These are phyloP conservation scores for Passiflora organensis DNA, from an alignment of 345 rosid species.

Conservation along the genomic window DNA sequence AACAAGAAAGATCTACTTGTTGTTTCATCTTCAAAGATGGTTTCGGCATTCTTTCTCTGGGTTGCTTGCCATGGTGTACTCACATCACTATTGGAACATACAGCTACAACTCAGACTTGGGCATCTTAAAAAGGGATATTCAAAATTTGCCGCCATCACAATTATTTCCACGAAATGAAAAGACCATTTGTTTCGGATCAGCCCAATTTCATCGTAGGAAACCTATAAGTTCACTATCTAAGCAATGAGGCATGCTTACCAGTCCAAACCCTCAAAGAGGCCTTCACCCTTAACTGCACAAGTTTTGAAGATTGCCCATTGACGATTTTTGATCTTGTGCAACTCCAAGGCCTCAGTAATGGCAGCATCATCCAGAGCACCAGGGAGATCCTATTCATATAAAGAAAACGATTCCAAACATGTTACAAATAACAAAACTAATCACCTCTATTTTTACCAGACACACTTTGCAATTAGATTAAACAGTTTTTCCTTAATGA, in stretches of 20 bases:
- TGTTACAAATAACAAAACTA: neutral
- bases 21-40: too few relatives aligned
- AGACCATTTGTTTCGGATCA: neutral
- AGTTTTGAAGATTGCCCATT: slow-evolving; percentile 28
- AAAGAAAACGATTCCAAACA: neutral
- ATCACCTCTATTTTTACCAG: neutral
- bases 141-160: neutral
- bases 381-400: slow-evolving; percentile 16
- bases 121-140: neutral
- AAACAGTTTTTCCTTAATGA: neutral
- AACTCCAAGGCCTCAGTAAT: slow-evolving; percentile 25
- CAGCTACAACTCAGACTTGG: neutral
- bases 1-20: too few relatives aligned
- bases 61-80: neutral
- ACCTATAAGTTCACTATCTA: neutral
- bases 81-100: neutral
- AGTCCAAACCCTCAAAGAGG: slow-evolving; percentile 23
- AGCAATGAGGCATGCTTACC: slow-evolving; percentile 15
- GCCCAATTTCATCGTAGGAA: neutral
- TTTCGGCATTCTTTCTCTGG: too few relatives aligned
- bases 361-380: slow-evolving; percentile 23
- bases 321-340: slow-evolving; percentile 23
- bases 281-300: slow-evolving; percentile 27
- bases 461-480: neutral
- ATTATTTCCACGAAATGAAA: neutral